A percentile compares a stretch with the other conserved stretches of the same genome.
These are phyloP conservation scores for Chlorella sp. DNA, from an alignment of 139 green algal species.

Conservation along the genomic window DNA sequence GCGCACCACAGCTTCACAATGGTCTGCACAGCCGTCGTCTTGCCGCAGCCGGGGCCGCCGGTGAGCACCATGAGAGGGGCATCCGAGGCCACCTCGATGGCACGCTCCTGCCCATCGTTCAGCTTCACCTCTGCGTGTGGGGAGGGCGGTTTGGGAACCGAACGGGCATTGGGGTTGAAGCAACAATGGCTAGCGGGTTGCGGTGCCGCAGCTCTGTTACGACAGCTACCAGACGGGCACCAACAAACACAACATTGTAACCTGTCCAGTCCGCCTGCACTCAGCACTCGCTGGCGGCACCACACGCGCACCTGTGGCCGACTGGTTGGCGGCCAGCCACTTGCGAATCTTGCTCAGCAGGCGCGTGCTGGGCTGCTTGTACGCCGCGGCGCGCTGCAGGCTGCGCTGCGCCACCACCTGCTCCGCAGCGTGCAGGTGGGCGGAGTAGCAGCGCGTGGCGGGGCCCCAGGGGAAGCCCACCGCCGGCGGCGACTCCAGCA, in stretches of 20 bases:
- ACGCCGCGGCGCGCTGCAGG: constrained; percentile 1
- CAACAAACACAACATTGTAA: too few relatives aligned
- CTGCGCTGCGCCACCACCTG: constrained; percentile 4
- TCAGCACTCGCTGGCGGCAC: too few relatives aligned
- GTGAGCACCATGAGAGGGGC: constrained; percentile 71
- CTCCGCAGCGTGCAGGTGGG: constrained; percentile 35
- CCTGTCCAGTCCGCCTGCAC: too few relatives aligned
- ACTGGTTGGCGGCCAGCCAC: constrained; percentile 41
- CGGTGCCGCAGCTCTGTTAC: too few relatives aligned
- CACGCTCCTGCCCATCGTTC: constrained; percentile 54
- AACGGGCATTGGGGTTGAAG: too few relatives aligned
- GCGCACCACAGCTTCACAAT: constrained; percentile 62
- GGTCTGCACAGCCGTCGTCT: constrained; percentile 64
- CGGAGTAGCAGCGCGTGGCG: constrained; percentile 38
- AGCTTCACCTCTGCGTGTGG: constrained; percentile 35
- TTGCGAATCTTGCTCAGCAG: constrained; percentile 1
- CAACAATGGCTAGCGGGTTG: too few relatives aligned
- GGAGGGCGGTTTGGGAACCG: too few relatives aligned
- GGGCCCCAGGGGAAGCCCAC: constrained; percentile 18
- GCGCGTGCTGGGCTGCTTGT: background rate
- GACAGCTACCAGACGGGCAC: too few relatives aligned
- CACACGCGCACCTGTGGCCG: constrained; percentile 12
- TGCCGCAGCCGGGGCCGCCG: constrained; percentile 76
- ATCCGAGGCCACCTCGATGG: constrained; percentile 50
- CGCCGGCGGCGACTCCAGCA: constrained; percentile 1